Conservation (phyloP, 2,329 filamentous ascomycete genomes). For the Pseudocercospora cruenta region DNA sequence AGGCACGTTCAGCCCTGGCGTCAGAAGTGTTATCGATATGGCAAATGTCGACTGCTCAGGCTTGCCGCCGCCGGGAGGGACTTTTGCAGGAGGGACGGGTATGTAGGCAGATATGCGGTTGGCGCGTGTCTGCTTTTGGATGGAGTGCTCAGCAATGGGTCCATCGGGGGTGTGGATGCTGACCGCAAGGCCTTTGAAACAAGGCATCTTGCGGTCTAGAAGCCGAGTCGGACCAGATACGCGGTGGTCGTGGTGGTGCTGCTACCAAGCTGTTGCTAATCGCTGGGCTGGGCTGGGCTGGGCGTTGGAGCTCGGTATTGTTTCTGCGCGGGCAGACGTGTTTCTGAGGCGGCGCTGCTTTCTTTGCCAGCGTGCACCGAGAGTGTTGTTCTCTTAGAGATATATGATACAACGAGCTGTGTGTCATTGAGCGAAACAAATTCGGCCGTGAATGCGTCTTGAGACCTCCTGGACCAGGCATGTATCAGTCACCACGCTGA, state of each 20-base stretch:
- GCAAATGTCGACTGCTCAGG: conserved; percentile 95
- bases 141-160: conserved; percentile 87
- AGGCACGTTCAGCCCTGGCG: conserved; percentile 82
- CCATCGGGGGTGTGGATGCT: conserved; percentile 84
- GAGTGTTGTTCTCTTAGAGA: background rate
- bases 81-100: conserved; percentile 84
- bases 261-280: background rate
- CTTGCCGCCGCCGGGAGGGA: conserved; percentile 69
- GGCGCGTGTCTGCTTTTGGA: conserved; percentile 88
- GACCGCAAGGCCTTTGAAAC: conserved; percentile 98
- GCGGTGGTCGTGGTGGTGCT: conserved; percentile 9
- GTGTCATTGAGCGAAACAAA: too few relatives aligned
- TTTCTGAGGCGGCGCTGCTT: background rate
- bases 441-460: background rate
- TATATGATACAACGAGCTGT: background rate
- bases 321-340: background rate
- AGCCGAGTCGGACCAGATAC: background rate
- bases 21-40: conserved; percentile 95
- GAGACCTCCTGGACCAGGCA: background rate
- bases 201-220: conserved; percentile 68
- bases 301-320: background rate
- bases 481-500: background rate
- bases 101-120: conserved; percentile 97
- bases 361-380: background rate
- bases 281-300: background rate